phyloP scores from a whole-genome alignment of 768 basidiomycete genomes.

The Sistotremastrum niveocremeum region DNA sequence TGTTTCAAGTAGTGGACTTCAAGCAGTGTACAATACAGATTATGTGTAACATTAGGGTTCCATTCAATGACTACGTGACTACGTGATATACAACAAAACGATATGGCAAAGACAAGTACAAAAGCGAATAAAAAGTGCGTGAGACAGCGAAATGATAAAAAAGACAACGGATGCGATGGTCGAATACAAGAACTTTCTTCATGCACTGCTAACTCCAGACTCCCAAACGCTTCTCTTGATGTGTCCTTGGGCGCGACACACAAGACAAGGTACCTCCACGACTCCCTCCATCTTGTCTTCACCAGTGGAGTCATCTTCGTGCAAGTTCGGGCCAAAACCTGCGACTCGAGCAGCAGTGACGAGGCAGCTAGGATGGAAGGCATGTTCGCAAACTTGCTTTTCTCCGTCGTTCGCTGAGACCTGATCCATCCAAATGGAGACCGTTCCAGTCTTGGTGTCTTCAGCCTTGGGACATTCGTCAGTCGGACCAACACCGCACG shows the following conservation, averaged over 20 bases:
- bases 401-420: constrained; percentile 10
- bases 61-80: too few relatives aligned
- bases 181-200: too few relatives aligned
- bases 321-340: constrained; percentile 29
- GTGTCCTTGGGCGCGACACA: constrained; percentile 52
- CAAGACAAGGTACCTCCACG: constrained; percentile 63
- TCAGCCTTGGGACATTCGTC: constrained; percentile 50
- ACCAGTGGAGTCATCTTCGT: constrained; percentile 15
- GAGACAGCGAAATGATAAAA: too few relatives aligned
- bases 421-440: constrained; percentile 5
- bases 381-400: constrained; percentile 40
- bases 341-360: constrained; percentile 54
- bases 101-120: too few relatives aligned
- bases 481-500: constrained; percentile 62
- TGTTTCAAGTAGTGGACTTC: not conserved
- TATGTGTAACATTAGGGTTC: too few relatives aligned
- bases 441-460: constrained; percentile 13
- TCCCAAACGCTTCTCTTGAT: constrained; percentile 52
- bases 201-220: constrained; percentile 19
- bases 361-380: constrained; percentile 60
- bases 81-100: too few relatives aligned
- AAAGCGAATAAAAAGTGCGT: too few relatives aligned
- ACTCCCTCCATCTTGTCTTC: constrained; percentile 16
- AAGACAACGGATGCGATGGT: too few relatives aligned
- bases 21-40: too few relatives aligned